These are phyloP conservation scores for Ophiocordyceps camponoti-leonardi DNA, from an alignment of 2,329 filamentous ascomycete species.

Conservation along the genomic window DNA sequence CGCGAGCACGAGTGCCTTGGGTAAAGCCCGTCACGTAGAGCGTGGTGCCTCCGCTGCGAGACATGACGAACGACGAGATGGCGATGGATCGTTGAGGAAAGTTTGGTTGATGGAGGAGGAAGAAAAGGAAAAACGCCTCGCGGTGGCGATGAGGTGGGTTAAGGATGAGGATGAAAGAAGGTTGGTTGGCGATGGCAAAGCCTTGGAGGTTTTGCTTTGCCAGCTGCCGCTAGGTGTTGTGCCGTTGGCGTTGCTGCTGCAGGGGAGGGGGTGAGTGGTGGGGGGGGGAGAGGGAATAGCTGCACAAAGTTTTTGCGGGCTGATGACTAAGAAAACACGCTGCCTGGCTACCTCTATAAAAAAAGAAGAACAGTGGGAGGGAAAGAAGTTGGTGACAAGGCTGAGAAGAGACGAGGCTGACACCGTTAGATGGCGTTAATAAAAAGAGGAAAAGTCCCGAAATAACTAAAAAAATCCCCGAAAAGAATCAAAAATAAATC, in stretches of 20 bases:
- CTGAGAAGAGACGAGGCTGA: background rate
- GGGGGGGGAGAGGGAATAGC: conserved; percentile 1
- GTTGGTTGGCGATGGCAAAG: conserved; percentile 1
- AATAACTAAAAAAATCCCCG: too few species aligned
- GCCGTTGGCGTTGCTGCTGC: background rate
- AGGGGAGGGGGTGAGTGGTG: background rate
- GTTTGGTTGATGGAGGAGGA: background rate
- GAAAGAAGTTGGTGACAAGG: background rate
- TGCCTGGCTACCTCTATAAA: too few species aligned
- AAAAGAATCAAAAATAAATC: too few species aligned
- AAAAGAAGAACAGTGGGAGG: background rate
- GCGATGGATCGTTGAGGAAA: background rate
- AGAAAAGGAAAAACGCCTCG: too few species aligned
- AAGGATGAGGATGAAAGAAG: background rate
- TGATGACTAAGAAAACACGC: conserved; percentile 8
- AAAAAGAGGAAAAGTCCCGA: background rate
- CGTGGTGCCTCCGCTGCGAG: conserved; percentile 77
- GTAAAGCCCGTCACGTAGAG: conserved; percentile 99
- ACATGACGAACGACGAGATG: conserved; percentile 37
- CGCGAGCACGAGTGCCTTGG: conserved; percentile 94
- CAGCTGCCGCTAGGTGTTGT: background rate
- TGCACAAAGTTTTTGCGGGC: conserved; percentile 7
- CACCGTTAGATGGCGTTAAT: background rate
- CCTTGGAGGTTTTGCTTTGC: background rate
- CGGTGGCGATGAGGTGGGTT: too few species aligned